These are phyloP conservation scores for Fusarium piperis DNA, from an alignment of 2,329 filamentous ascomycete genomes.

Conservation along the genomic window DNA sequence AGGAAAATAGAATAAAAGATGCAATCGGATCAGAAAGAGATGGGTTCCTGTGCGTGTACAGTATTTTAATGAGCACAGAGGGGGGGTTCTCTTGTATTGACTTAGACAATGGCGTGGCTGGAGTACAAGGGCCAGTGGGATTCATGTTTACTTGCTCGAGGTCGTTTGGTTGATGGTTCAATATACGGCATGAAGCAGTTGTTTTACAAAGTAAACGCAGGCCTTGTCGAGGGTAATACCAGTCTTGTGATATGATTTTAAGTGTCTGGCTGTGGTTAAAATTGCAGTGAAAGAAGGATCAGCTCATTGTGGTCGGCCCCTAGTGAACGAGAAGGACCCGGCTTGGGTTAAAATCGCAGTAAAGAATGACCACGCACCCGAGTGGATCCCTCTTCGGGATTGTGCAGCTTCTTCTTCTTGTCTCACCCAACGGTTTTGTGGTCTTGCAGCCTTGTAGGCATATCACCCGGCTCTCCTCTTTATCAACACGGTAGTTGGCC, in stretches of 20 bases:
- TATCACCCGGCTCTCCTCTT: background rate
- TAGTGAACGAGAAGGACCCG: background rate
- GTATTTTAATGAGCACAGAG: conserved; percentile 25
- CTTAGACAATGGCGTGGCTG: conserved; percentile 18
- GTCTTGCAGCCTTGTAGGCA: background rate
- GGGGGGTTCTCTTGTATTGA: conserved; percentile 4
- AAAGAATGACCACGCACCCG: too few species aligned
- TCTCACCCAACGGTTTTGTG: background rate
- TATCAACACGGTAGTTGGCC: background rate
- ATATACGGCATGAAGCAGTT: background rate
- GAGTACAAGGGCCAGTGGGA: conserved; percentile 15
- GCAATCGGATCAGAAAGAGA: background rate
- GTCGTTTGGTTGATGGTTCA: background rate
- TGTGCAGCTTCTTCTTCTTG: background rate
- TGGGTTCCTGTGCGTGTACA: conserved; percentile 16
- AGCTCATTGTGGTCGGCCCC: too few species aligned
- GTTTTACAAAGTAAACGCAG: background rate
- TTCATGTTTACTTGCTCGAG: background rate
- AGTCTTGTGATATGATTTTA: background rate
- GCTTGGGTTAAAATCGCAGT: background rate
- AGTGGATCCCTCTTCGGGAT: background rate
- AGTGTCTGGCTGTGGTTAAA: background rate
- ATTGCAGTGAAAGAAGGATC: background rate
- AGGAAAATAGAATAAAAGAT: conserved; percentile 2
- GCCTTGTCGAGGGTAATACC: background rate